These are phyloP conservation scores for Phytophthora ohioensis DNA, from an alignment of 352 stramenopile species.

Conservation along the genomic window DNA sequence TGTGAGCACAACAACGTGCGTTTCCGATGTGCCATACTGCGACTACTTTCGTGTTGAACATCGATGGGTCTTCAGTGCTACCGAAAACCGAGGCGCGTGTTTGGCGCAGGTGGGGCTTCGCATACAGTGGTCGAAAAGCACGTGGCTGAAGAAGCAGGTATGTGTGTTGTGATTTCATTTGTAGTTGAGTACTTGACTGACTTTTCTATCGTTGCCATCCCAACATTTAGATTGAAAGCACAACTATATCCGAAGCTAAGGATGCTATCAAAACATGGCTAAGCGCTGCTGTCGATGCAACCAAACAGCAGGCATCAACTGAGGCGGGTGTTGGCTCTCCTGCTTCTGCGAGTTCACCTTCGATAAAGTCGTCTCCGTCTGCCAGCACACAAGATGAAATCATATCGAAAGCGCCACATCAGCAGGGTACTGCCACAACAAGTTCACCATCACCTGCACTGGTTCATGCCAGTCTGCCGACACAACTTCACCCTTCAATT, in stretches of 20 bases:
- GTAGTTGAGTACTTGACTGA: neutral
- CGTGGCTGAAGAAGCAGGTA: conserved; percentile 91
- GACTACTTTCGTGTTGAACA: conserved; percentile 91
- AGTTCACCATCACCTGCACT: conserved; percentile 1
- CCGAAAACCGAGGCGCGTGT: conserved; percentile 45
- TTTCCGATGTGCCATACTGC: conserved; percentile 86
- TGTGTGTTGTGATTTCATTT: neutral
- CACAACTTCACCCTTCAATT: conserved; percentile 37
- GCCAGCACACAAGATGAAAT: conserved; percentile 4
- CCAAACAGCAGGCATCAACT: conserved; percentile 12
- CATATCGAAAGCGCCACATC: neutral
- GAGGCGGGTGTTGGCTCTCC: conserved; percentile 1
- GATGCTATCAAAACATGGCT: conserved; percentile 64
- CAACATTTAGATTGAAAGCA: conserved; percentile 72
- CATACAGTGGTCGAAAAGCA: conserved; percentile 84
- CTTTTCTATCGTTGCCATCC: conserved; percentile 1
- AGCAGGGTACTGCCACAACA: neutral
- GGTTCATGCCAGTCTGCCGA: conserved; percentile 1
- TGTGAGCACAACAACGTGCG: conserved; percentile 73
- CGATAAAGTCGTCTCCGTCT: neutral
- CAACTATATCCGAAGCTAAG: conserved; percentile 77
- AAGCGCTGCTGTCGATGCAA: conserved; percentile 49
- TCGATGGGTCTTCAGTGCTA: conserved; percentile 85
- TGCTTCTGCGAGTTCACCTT: neutral
- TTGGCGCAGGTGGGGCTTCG: conserved; percentile 72